Conservation (phyloP, 2,329 filamentous ascomycete species). For the Paecilomyces fulvus region DNA sequence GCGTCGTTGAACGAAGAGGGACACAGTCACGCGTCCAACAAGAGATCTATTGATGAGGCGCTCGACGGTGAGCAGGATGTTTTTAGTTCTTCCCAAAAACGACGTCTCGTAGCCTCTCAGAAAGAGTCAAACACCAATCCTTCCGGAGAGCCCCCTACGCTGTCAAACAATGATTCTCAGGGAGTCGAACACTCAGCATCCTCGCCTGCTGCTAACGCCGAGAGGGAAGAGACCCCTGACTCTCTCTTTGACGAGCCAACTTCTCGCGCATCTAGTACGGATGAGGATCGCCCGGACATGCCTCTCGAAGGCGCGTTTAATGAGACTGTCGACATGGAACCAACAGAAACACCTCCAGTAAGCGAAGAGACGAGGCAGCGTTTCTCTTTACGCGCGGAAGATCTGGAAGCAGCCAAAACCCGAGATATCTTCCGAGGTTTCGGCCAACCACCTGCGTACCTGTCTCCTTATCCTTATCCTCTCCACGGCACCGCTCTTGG, state of each 20-base stretch:
- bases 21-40: conserved; percentile 7
- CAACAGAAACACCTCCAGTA: neutral
- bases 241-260: conserved; percentile 12
- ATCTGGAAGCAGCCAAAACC: conserved; percentile 14
- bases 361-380: conserved; percentile 15
- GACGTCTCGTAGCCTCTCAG: conserved; percentile 2
- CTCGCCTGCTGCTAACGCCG: conserved; percentile 2
- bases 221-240: conserved; percentile 9
- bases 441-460: conserved; percentile 13
- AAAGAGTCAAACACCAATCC: neutral
- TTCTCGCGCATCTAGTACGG: conserved; percentile 5
- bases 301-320: neutral
- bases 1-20: neutral
- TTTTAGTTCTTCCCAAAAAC: conserved; percentile 12
- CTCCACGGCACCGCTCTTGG: conserved; percentile 15
- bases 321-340: neutral
- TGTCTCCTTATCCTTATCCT: conserved; percentile 28
- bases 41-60: conserved; percentile 15
- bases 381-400: conserved; percentile 13
- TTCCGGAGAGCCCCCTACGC: conserved; percentile 3
- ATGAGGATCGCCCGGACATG: neutral
- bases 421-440: conserved; percentile 17
- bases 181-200: neutral
- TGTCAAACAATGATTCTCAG: neutral
- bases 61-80: conserved; percentile 10